Percentiles rank a stretch among this genome's conserved stretches.
These are phyloP conservation scores for Astrothelium subdiscretum DNA, from an alignment of 495 filamentous ascomycete genomes.

Conservation along the genomic window DNA sequence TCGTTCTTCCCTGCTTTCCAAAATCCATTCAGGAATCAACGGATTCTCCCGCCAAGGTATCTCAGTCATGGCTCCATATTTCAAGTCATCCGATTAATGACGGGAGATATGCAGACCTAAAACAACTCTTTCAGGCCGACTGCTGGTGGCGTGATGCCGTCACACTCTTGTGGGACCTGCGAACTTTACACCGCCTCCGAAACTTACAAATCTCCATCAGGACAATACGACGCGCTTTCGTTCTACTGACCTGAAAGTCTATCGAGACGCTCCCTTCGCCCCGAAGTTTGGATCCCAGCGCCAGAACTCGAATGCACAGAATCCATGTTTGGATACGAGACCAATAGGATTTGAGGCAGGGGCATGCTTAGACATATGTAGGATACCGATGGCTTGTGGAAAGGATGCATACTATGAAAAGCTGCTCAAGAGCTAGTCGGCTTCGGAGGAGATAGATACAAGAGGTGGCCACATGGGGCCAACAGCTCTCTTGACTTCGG, in stretches of 20 bases:
- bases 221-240: not conserved
- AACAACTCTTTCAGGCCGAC: conserved; percentile 10
- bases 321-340: conserved; percentile 22
- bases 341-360: conserved; percentile 11
- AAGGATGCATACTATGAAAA: conserved; percentile 18
- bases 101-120: not conserved
- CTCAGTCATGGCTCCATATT: not conserved
- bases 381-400: conserved; percentile 10
- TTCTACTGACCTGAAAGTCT: not conserved
- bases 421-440: conserved; percentile 14
- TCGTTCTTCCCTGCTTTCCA: not conserved
- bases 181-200: conserved; percentile 14
- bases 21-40: not conserved
- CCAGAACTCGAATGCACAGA: conserved; percentile 17
- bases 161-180: conserved; percentile 17
- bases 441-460: conserved; percentile 8
- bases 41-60: not conserved
- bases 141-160: conserved; percentile 23
- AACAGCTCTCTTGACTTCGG: conserved; percentile 13
- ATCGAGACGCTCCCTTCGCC: not conserved
- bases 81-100: not conserved
- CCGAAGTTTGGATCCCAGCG: conserved; percentile 1
- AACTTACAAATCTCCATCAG: conserved; percentile 10
- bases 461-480: conserved; percentile 17
- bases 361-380: conserved; percentile 12